These are phyloP conservation scores for Dictyostelium brefeldianum DNA, from an alignment of 78 protist genomes.

Conservation along the genomic window DNA sequence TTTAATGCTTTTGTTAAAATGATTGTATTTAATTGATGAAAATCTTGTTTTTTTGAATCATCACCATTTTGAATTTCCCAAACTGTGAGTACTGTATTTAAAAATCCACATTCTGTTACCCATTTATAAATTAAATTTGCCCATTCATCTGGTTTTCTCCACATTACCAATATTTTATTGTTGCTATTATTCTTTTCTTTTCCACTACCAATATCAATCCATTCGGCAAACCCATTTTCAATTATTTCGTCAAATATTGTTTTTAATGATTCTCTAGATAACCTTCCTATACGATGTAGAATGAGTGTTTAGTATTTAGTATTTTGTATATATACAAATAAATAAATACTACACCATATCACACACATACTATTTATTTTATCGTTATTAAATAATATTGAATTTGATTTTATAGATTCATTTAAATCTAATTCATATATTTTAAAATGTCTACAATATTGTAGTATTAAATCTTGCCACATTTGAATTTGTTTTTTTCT, in stretches of 20 bases:
- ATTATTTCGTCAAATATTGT: constrained; percentile 71
- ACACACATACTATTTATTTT: constrained; percentile 41
- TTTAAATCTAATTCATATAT: constrained; percentile 70
- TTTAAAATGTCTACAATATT: constrained; percentile 58
- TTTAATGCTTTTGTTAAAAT: constrained; percentile 67
- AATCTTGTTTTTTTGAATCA: constrained; percentile 69
- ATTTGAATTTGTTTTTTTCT: constrained; percentile 76
- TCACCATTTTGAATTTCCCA: constrained; percentile 88
- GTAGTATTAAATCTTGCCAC: constrained; percentile 80
- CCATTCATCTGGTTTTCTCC: constrained; percentile 88
- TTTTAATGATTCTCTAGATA: constrained; percentile 45
- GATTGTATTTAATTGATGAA: constrained; percentile 71
- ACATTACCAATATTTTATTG: constrained; percentile 49
- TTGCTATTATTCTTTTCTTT: not conserved
- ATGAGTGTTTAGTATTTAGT: not conserved
- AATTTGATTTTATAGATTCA: constrained; percentile 64
- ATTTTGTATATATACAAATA: not conserved
- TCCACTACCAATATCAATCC: constrained; percentile 49
- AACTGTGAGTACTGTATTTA: constrained; percentile 64
- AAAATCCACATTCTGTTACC: constrained; percentile 75
- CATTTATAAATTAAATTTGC: constrained; percentile 76
- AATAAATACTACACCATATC: too few relatives aligned
- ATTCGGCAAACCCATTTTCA: constrained; percentile 78
- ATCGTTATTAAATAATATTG: constrained; percentile 55
- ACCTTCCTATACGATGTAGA: constrained; percentile 27